Base-by-base conservation (phyloP, 768 basidiomycete genomes). In the Leccinum variicolor region DNA sequence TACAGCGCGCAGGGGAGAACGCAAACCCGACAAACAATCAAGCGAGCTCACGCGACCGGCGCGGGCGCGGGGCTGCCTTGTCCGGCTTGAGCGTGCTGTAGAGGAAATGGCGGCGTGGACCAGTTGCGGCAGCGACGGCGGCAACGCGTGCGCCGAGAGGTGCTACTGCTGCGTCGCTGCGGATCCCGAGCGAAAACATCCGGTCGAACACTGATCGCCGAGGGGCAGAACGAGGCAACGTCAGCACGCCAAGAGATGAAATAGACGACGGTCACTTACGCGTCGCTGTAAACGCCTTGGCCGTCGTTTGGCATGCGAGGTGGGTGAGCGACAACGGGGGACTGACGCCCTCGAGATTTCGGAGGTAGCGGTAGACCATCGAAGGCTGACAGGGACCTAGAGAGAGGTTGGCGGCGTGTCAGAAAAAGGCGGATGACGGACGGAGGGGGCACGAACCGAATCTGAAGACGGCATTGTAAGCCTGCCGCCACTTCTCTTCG, bases 401-500 rank as follows among this genome's bases (percentile, higher is more conserved):
- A 34, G 19, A 19, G 17, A 10, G 14, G 43, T 10, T 28, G 28
- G 17, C 2, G 14, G 1, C 1, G 43, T n/a, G 13, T 33, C 11
- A 14, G 19, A 19, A 2, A 14, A 21, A 11, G 53, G 31, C 11
- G 19, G 53, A 39, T 4, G 21, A 43, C 19, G 23, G 34, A 19
- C 34, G 54, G 23, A 7, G 6, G 25, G 13, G 29, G 15, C 25
- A 60, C 64, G 53, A 19, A 85, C 91, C 94, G 71, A 94, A 94
- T 45, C 93, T 84, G 70, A 92, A 92, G 8, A 93, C 87, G 19
- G 92, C 84, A 45, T 86, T 81, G 66, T 94, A 94, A 0, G 92
- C 93, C 65, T 92, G 90, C 43, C 85, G 78, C 93, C 94, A 98
- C 69, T 95, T 96, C 59, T 98, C 94, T 64, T 96, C 94, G 8